phyloP scores from a whole-genome alignment of 2,329 filamentous ascomycete species.

The Beauveria bassiana region DNA sequence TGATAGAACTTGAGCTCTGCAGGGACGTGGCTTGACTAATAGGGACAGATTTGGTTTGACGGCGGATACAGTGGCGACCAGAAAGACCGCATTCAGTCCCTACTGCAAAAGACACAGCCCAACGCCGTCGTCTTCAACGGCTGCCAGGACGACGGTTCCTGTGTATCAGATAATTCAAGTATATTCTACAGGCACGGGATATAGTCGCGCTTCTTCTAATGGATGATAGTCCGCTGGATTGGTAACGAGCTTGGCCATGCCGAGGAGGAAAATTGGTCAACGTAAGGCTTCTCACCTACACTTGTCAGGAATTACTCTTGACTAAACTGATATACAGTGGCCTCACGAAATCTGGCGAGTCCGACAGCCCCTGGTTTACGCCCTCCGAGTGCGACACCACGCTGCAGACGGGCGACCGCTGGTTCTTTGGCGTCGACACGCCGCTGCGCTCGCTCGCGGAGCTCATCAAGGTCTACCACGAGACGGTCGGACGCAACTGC shows the following conservation, averaged over 20 bases:
- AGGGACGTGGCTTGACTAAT: background rate
- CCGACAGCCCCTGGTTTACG: slow-evolving; percentile 17
- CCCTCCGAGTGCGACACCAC: slow-evolving; percentile 20
- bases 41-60: slow-evolving; percentile 20
- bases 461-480: slow-evolving; percentile 20
- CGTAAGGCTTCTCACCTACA: slow-evolving; percentile 5
- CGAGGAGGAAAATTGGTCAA: slow-evolving; percentile 20
- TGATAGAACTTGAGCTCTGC: background rate
- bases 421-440: slow-evolving; percentile 19
- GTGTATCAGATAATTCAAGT: slow-evolving; percentile 16
- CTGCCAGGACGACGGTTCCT: slow-evolving; percentile 17
- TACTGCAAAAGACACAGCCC: slow-evolving; percentile 17
- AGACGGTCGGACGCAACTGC: slow-evolving; percentile 19
- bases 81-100: slow-evolving; percentile 15
- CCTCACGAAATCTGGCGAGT: slow-evolving; percentile 14
- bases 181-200: background rate
- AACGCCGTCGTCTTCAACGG: slow-evolving; percentile 19
- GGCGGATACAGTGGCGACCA: slow-evolving; percentile 19
- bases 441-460: slow-evolving; percentile 17
- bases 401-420: slow-evolving; percentile 17
- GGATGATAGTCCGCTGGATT: slow-evolving; percentile 16
- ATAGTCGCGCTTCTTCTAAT: background rate
- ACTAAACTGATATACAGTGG: background rate
- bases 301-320: too few relatives aligned
- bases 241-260: slow-evolving; percentile 18